These are phyloP conservation scores for Kuraishia borneana DNA, from an alignment of 805 yeast genomes.

Conservation along the genomic window DNA sequence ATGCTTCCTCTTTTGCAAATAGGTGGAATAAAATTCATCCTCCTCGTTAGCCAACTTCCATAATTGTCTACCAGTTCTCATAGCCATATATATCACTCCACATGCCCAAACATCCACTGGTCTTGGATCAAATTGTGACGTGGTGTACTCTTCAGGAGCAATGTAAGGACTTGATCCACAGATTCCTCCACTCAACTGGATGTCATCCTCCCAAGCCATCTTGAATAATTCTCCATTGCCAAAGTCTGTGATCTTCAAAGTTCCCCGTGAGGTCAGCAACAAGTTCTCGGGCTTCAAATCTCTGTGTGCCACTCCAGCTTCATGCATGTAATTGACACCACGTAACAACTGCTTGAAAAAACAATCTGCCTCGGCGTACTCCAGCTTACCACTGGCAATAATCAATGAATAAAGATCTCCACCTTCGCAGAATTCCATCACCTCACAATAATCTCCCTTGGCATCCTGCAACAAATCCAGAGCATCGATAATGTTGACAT, in stretches of 20 bases:
- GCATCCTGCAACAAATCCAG: constrained; percentile 71
- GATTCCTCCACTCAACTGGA: constrained; percentile 62
- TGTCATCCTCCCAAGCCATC: constrained; percentile 74
- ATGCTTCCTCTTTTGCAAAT: constrained; percentile 68
- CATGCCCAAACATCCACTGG: constrained; percentile 87
- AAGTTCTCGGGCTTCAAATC: constrained; percentile 86
- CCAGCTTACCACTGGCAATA: constrained; percentile 67
- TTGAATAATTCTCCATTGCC: constrained; percentile 78
- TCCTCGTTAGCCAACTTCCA: constrained; percentile 79
- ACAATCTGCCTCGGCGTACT: constrained; percentile 80
- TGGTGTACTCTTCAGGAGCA: constrained; percentile 77
- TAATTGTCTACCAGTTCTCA: constrained; percentile 88
- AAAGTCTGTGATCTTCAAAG: constrained; percentile 75
- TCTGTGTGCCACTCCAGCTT: constrained; percentile 82
- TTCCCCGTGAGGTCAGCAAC: constrained; percentile 60
- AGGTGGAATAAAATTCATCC: constrained; percentile 72
- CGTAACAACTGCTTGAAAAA: constrained; percentile 76
- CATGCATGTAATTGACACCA: constrained; percentile 83
- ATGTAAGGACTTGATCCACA: constrained; percentile 86
- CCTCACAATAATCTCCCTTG: constrained; percentile 74
- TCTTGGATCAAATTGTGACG: constrained; percentile 65
- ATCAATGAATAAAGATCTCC: constrained; percentile 72
- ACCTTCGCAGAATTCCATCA: constrained; percentile 77
- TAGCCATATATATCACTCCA: constrained; percentile 87
- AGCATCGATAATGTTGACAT: constrained; percentile 67